These are phyloP conservation scores for Microcera coccophila DNA, from an alignment of 2,329 filamentous ascomycete genomes.

Conservation along the genomic window DNA sequence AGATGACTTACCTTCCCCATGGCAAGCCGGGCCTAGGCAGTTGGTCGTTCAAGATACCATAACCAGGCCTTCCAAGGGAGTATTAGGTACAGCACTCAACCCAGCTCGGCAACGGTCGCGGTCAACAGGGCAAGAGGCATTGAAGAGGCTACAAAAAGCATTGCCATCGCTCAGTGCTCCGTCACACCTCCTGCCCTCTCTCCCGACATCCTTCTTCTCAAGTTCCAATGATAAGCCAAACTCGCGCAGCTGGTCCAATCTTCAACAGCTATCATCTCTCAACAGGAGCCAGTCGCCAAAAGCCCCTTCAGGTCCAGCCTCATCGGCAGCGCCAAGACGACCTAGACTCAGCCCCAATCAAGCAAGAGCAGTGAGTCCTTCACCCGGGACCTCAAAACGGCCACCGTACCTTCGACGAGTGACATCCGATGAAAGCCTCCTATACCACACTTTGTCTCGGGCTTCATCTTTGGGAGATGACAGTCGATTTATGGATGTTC, in stretches of 20 bases:
- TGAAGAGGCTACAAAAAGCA: slow-evolving; percentile 54
- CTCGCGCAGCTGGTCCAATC: slow-evolving; percentile 3
- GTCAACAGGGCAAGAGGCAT: slow-evolving; percentile 54
- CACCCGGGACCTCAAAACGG: slow-evolving; percentile 14
- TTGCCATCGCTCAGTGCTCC: slow-evolving; percentile 47
- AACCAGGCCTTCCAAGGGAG: slow-evolving; percentile 26
- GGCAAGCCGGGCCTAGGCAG: slow-evolving; percentile 26
- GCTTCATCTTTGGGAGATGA: slow-evolving; percentile 84
- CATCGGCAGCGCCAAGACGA: slow-evolving; percentile 6
- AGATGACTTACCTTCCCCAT: slow-evolving; percentile 27
- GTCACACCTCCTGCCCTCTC: slow-evolving; percentile 36
- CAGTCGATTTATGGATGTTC: slow-evolving; percentile 72
- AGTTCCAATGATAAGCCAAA: slow-evolving; percentile 32
- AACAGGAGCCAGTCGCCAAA: slow-evolving; percentile 4
- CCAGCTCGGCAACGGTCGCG: slow-evolving; percentile 47
- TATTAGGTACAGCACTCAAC: slow-evolving; percentile 46
- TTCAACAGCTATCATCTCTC: slow-evolving; percentile 6
- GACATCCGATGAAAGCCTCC: slow-evolving; percentile 65
- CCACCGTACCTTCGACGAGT: slow-evolving; percentile 31
- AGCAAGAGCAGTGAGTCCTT: slow-evolving; percentile 6
- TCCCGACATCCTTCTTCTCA: slow-evolving; percentile 40
- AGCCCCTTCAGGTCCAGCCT: slow-evolving; percentile 3
- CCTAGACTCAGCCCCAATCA: slow-evolving; percentile 13
- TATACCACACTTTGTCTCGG: slow-evolving; percentile 70
- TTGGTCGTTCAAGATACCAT: slow-evolving; percentile 14